Conservation (phyloP, 2,329 filamentous ascomycete species). For the Talaromyces funiculosus region DNA sequence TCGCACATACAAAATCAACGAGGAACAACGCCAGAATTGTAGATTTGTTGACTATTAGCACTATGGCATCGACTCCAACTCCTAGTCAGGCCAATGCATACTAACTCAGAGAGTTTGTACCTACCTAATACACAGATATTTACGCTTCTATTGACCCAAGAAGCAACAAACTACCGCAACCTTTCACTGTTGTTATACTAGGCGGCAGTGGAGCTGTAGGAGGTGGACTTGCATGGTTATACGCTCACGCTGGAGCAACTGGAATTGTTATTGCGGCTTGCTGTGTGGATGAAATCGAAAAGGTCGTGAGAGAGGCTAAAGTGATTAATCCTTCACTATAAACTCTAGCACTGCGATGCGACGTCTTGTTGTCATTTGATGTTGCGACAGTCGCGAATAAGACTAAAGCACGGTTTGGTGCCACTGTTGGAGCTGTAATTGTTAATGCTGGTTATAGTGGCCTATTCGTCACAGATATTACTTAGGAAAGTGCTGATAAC, state of each 20-base stretch:
- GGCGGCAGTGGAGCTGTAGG: constrained; percentile 34
- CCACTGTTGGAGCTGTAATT: constrained; percentile 19
- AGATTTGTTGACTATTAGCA: too few species aligned
- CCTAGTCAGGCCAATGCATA: constrained; percentile 16
- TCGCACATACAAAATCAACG: too few species aligned
- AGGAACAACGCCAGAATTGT: too few species aligned
- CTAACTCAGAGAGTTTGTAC: constrained; percentile 15
- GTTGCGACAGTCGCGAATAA: constrained; percentile 21
- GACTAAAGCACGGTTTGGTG: constrained; percentile 14
- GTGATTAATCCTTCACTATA: constrained; percentile 20
- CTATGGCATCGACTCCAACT: not conserved
- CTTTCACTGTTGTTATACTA: constrained; percentile 31
- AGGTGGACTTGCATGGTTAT: constrained; percentile 28
- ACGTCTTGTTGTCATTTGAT: constrained; percentile 25
- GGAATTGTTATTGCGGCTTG: constrained; percentile 31
- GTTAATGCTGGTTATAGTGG: constrained; percentile 28
- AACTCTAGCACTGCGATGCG: constrained; percentile 26
- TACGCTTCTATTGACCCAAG: constrained; percentile 20
- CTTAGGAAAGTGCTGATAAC: constrained; percentile 27
- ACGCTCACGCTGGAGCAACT: constrained; percentile 28
- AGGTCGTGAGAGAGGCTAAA: constrained; percentile 22
- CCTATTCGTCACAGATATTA: constrained; percentile 28
- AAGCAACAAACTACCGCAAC: constrained; percentile 19
- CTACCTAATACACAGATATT: constrained; percentile 16
- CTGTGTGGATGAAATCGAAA: constrained; percentile 24